phyloP scores from a whole-genome alignment of 345 rosid species.

The Citrus inodora region DNA sequence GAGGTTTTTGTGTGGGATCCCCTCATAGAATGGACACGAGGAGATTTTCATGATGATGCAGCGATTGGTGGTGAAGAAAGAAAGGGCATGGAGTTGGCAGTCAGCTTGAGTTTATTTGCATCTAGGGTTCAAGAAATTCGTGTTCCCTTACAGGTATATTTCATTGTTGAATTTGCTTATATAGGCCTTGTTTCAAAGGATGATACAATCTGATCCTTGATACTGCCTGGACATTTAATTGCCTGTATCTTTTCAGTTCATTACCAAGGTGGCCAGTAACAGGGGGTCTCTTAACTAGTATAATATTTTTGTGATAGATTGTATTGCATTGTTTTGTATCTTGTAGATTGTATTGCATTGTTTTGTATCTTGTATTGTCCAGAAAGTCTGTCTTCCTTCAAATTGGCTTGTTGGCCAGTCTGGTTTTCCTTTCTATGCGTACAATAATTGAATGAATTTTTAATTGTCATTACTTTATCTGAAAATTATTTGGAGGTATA shows the following conservation, averaged over 20 bases:
- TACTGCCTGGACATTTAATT: constrained; percentile 4
- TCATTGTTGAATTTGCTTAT: constrained; percentile 8
- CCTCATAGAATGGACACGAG: constrained; percentile 95
- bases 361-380: background rate
- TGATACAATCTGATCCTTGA: background rate
- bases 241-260: constrained; percentile 1
- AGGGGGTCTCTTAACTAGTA: background rate
- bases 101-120: constrained; percentile 94
- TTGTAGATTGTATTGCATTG: background rate
- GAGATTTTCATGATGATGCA: constrained; percentile 93
- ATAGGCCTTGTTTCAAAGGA: background rate
- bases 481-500: constrained; percentile 9
- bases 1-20: constrained; percentile 98
- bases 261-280: background rate
- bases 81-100: constrained; percentile 96
- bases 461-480: constrained; percentile 1
- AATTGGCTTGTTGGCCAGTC: background rate
- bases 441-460: background rate
- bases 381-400: constrained; percentile 6
- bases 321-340: background rate
- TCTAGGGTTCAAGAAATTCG: constrained; percentile 96
- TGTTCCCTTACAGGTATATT: constrained; percentile 79
- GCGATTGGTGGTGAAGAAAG: constrained; percentile 97
- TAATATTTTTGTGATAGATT: background rate
- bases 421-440: constrained; percentile 3